These are phyloP conservation scores for Agastache rugosa DNA, from an alignment of 257 asterid species.

Conservation along the genomic window DNA sequence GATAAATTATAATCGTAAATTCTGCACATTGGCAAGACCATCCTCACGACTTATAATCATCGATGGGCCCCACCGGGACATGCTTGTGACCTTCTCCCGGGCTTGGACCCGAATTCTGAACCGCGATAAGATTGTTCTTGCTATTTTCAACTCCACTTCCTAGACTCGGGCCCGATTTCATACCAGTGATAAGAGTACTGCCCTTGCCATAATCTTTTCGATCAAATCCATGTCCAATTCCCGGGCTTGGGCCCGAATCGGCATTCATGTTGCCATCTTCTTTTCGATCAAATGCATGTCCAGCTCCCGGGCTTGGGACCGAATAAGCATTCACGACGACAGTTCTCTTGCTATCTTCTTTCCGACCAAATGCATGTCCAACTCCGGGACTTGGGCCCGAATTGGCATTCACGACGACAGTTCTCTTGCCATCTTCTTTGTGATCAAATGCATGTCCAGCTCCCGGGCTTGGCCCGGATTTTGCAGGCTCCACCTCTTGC, in stretches of 20 bases:
- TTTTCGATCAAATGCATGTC: conserved; percentile 13
- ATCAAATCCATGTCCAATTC: neutral
- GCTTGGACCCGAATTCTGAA: conserved; percentile 49
- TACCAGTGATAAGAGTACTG: too few species aligned
- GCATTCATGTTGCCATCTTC: neutral
- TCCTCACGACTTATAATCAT: neutral
- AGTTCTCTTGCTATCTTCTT: neutral
- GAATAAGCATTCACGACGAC: conserved; percentile 2
- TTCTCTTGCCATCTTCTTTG: neutral
- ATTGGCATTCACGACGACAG: neutral
- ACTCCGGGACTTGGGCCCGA: conserved; percentile 16
- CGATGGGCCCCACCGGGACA: neutral
- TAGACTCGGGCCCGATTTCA: conserved; percentile 47
- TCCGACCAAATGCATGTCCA: neutral
- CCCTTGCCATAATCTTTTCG: too few species aligned
- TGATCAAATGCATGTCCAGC: conserved; percentile 19
- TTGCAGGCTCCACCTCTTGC: neutral
- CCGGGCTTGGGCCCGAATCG: conserved; percentile 13
- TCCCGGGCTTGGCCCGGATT: conserved; percentile 36
- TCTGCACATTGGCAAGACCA: neutral
- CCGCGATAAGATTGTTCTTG: too few species aligned
- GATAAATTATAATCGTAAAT: neutral
- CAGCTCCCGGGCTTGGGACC: conserved; percentile 37
- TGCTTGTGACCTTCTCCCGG: conserved; percentile 50
- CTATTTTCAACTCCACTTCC: too few species aligned